Conservation (phyloP, 192 early-diverging fungal genomes). For the Mortierella claussenii region DNA sequence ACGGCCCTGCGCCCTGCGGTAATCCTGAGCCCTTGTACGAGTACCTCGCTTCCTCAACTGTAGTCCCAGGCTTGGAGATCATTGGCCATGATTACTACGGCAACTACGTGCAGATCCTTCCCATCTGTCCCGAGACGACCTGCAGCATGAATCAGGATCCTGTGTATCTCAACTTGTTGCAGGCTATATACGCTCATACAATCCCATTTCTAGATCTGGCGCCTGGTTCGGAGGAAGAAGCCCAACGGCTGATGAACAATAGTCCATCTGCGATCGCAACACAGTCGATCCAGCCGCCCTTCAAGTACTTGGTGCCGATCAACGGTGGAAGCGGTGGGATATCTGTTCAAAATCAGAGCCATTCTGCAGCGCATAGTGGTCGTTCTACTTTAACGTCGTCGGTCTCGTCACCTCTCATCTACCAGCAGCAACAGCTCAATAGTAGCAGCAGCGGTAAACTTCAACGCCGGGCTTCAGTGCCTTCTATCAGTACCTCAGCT, state of each 20-base stretch:
- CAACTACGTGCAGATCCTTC: slow-evolving; percentile 50
- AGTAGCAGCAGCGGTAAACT: slow-evolving; percentile 6
- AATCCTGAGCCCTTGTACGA: slow-evolving; percentile 46
- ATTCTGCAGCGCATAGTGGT: not conserved
- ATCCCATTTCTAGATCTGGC: slow-evolving; percentile 47
- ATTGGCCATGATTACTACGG: slow-evolving; percentile 48
- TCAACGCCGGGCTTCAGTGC: slow-evolving; percentile 19
- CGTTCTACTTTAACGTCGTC: slow-evolving; percentile 13
- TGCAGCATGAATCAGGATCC: slow-evolving; percentile 53
- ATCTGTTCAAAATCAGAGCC: too few relatives aligned
- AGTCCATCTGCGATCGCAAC: slow-evolving; percentile 42
- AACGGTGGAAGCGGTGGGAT: slow-evolving; percentile 1
- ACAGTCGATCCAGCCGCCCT: slow-evolving; percentile 46
- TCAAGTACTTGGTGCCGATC: slow-evolving; percentile 40
- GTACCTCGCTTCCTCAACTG: slow-evolving; percentile 38
- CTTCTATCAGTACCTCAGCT: slow-evolving; percentile 6
- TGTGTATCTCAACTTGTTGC: slow-evolving; percentile 39
- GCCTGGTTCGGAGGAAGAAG: slow-evolving; percentile 46
- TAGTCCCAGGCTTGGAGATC: slow-evolving; percentile 49
- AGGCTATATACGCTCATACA: slow-evolving; percentile 46
- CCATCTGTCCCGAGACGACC: slow-evolving; percentile 48
- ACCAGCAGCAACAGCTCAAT: slow-evolving; percentile 4
- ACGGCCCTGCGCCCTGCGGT: slow-evolving; percentile 46
- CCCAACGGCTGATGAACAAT: slow-evolving; percentile 23
- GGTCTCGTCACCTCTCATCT: slow-evolving; percentile 26